Evolutionary conservation across 2,329 filamentous ascomycete genomes (phyloP), one percentile per base, ranked within the genome.

Genomic region (Macrophomina pseudophaseolina): DNA sequence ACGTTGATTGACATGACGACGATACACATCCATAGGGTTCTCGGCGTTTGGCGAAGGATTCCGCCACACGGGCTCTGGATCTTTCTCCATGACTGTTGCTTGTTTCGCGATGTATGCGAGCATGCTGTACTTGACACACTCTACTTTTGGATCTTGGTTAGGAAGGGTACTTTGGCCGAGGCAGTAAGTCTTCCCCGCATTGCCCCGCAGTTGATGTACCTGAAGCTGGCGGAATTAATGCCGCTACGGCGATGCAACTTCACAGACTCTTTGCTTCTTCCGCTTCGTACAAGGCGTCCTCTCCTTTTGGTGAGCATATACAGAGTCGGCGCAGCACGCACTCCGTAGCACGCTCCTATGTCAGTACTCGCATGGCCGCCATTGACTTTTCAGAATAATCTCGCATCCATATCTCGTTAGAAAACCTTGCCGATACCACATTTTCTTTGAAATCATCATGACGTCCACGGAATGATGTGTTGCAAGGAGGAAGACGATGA

Each of bases 11-110:
- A 77, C 69, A 56, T 77, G 74, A 7, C 63, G 66, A 32, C 75
- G 68, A 52, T 77, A 77, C 3, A 66, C 56, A 67, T 74, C 73
- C 71, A 76, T 74, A 4, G 73, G 71, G 23, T 72, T 74, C 9
- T 68, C 59, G 53, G 68, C 69, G 7, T 67, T 59, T 7, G 35
- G 11, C 23, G 63, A 64, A 23, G 28, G 53, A 4, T 74, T 72
- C 3, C 32, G 68, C 74, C 74, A 76, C 68, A 76, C 16, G 4
- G 52, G 52, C 52, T 54, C 32, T 5, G 16, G 14, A 33, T 35
- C 16, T 38, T 54, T 38, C 32, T 32, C 33, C 52, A 54, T 54
- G 18, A 14, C 18, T 14, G 7, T 30, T 16, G 51, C 5, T 33
- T 16, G 7, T 52, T 14, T n/a, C 14, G 5, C 16, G 18, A 23